Percentiles rank a stretch among this genome's conserved stretches.
Evolutionary conservation across 768 basidiomycete genomes (phyloP).

Genomic region (Suillus ampliporus): DNA sequence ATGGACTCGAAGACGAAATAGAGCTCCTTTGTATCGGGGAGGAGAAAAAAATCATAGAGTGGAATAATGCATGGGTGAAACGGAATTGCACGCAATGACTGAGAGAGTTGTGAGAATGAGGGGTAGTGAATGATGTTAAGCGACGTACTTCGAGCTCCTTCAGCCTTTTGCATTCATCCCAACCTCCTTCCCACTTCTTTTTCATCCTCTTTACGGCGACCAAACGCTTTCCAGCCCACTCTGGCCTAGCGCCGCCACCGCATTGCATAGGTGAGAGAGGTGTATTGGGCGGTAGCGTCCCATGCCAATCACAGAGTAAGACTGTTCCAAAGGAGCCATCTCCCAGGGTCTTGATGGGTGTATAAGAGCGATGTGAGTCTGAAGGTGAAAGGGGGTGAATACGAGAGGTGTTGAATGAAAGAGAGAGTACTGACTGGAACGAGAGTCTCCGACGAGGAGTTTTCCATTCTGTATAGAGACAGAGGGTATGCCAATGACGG

Average conservation of each 20-base stretch:
- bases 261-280: slow-evolving; percentile 95
- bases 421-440: slow-evolving; percentile 60
- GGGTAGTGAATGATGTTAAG: slow-evolving; percentile 17
- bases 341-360: slow-evolving; percentile 94
- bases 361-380: slow-evolving; percentile 90
- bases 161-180: slow-evolving; percentile 94
- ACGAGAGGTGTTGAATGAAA: slow-evolving; percentile 6
- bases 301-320: slow-evolving; percentile 99
- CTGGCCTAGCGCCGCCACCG: slow-evolving; percentile 88
- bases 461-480: slow-evolving; percentile 72
- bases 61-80: slow-evolving; percentile 98
- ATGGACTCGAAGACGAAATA: slow-evolving; percentile 99
- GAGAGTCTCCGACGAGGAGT: slow-evolving; percentile 74
- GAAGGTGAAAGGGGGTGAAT: slow-evolving; percentile 22
- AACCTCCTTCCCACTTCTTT: slow-evolving; percentile 96
- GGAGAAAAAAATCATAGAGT: slow-evolving; percentile 97
- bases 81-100: slow-evolving; percentile 95
- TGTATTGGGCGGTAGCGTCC: slow-evolving; percentile 89
- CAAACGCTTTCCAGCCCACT: slow-evolving; percentile 92
- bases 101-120: slow-evolving; percentile 23
- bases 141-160: slow-evolving; percentile 91
- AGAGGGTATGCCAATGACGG: slow-evolving; percentile 76
- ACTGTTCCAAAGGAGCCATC: slow-evolving; percentile 99
- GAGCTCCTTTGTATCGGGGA: slow-evolving; percentile 94
- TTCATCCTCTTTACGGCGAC: slow-evolving; percentile 99